Conservation (phyloP, 2,329 filamentous ascomycete genomes). For the Neobulgaria alba region DNA sequence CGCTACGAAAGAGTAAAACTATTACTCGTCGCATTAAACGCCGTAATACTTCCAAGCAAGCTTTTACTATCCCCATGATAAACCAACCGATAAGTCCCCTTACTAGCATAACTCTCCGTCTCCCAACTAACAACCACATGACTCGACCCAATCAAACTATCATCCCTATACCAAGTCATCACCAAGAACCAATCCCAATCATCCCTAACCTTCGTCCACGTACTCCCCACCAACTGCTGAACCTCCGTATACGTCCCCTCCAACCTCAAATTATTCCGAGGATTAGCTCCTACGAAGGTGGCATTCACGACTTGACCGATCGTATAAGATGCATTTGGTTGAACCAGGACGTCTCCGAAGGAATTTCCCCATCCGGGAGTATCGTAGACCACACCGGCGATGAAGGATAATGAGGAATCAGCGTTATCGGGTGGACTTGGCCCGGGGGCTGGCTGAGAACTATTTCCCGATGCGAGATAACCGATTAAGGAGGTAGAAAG, state of each 20-base stretch:
- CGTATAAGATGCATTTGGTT: slow-evolving; percentile 45
- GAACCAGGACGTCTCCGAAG: slow-evolving; percentile 59
- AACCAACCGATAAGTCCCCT: slow-evolving; percentile 65
- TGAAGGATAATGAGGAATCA: slow-evolving; percentile 65
- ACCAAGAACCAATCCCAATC: slow-evolving; percentile 80
- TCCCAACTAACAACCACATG: slow-evolving; percentile 77
- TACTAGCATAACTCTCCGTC: slow-evolving; percentile 46
- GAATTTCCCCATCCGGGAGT: slow-evolving; percentile 50
- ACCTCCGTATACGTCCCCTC: slow-evolving; percentile 71
- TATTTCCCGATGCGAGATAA: slow-evolving; percentile 48
- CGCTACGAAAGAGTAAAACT: slow-evolving; percentile 18
- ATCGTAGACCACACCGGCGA: slow-evolving; percentile 72
- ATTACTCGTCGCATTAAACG: slow-evolving; percentile 58
- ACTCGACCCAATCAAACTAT: slow-evolving; percentile 60
- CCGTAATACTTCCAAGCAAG: slow-evolving; percentile 45
- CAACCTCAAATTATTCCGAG: slow-evolving; percentile 74
- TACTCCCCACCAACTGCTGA: slow-evolving; percentile 43
- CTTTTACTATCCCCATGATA: slow-evolving; percentile 81
- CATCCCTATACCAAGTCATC: slow-evolving; percentile 69
- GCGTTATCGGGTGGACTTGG: slow-evolving; percentile 70
- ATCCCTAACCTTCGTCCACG: slow-evolving; percentile 59
- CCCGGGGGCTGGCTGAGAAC: slow-evolving; percentile 40
- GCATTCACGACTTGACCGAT: slow-evolving; percentile 55
- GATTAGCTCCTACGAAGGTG: slow-evolving; percentile 78
- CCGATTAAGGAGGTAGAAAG: slow-evolving; percentile 62